phyloP scores from a whole-genome alignment of 148 eudicot genomes.

The Arctostaphylos glauca region DNA sequence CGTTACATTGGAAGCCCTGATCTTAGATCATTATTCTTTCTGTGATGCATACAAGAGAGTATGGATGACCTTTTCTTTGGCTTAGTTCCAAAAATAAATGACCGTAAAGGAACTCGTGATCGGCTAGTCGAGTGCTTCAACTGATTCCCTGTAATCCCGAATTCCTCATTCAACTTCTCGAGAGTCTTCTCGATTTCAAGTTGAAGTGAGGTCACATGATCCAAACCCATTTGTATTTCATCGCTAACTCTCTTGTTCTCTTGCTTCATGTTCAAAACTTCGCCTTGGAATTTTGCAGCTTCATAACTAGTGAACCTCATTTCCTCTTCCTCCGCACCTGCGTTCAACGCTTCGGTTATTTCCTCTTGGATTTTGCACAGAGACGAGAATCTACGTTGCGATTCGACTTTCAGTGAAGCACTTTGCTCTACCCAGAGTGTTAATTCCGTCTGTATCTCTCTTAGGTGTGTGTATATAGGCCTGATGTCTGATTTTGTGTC shows the following conservation, averaged over 20 bases:
- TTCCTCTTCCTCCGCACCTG: slow-evolving; percentile 69
- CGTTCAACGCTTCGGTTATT: slow-evolving; percentile 54
- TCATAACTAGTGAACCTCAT: slow-evolving; percentile 80
- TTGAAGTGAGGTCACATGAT: slow-evolving; percentile 60
- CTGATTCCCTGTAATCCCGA: slow-evolving; percentile 38
- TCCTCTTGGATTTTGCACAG: slow-evolving; percentile 68
- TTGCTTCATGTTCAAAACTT: slow-evolving; percentile 88
- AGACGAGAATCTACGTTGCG: slow-evolving; percentile 54
- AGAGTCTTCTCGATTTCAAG: slow-evolving; percentile 60
- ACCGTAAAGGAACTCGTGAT: slow-evolving; percentile 53
- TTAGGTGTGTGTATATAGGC: slow-evolving; percentile 70
- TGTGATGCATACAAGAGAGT: slow-evolving; percentile 53
- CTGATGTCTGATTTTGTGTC: slow-evolving; percentile 53
- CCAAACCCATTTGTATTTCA: slow-evolving; percentile 75
- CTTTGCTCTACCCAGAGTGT: slow-evolving; percentile 72
- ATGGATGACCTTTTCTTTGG: slow-evolving; percentile 61
- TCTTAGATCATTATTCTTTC: slow-evolving; percentile 13
- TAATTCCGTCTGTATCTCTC: slow-evolving; percentile 69
- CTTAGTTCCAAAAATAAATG: slow-evolving; percentile 82
- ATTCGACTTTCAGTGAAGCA: slow-evolving; percentile 56
- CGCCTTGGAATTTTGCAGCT: slow-evolving; percentile 93
- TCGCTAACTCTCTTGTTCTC: slow-evolving; percentile 84
- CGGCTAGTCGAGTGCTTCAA: slow-evolving; percentile 26
- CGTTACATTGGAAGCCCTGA: slow-evolving; percentile 9
- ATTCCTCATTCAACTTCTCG: slow-evolving; percentile 50